Base-by-base conservation (phyloP, 2,329 filamentous ascomycete species). In the Fusarium duplospermum region DNA sequence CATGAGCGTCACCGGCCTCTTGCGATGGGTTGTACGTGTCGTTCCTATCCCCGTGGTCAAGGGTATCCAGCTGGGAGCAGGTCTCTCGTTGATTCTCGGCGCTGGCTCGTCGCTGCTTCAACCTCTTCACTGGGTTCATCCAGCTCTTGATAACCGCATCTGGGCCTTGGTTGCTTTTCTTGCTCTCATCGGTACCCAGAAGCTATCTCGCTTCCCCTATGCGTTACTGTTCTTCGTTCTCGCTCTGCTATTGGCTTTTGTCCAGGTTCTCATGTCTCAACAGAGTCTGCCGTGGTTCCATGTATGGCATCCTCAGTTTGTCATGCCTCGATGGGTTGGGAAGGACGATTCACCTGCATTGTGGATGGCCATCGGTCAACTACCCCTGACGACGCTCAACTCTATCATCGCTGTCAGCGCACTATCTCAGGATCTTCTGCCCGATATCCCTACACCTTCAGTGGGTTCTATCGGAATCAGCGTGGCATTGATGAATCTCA, bases 61-160 rank as follows among this genome's bases (percentile, higher is more conserved):
- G 81, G 96, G 96, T 33, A 98, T 98, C 74, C 96, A 98, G 83
- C 90, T 98, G 57, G 96, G 96, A 40, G 96, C 96, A 6, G 96
- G 96, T 2, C 86, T 98, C 57, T 94, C 93, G 18, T 88, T 98
- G 18, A 89, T 95, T 63, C 88, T 97, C 66, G 93, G 93, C 14
- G 94, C 94, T 9, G 94, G 94, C 4, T 86, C 87, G 1, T 89
- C 86, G 56, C 87, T 97, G 67, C 86, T 96, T 14, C 86, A 88
- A 20, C 90, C 90, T 3, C 86, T 98, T 5, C 85, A 87, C 14
- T 97, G 94, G 94, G 83, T 87, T 2, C 80, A 84, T 6, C 90
- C 93, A 0, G 90, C 89, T 82, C 88, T 92, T 8, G 95, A 98
- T 82, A 97, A 97, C 80, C 88, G 92, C 4, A 77, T 94, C 18